Base-by-base conservation (phyloP, 768 basidiomycete species). In the Holtermanniella nyarrowii region DNA sequence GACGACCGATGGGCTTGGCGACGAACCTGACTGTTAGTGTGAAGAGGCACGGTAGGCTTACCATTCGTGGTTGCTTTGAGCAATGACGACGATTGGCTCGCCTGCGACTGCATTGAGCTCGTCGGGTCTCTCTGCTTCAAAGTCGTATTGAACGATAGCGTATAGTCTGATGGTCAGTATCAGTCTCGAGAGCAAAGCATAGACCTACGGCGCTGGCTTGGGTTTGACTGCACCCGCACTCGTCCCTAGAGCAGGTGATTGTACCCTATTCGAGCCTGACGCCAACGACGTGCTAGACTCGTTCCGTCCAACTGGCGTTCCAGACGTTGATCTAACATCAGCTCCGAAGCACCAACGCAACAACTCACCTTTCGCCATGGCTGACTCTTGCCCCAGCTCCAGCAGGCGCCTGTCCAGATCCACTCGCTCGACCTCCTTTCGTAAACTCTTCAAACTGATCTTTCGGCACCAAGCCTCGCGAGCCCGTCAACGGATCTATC, bases 31-130 rank as follows among this genome's bases (percentile, higher is more conserved):
- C 41, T 13, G 5, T 1, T 27, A 41, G 49, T 45, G 42, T 22
- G 52, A 52, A 26, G n/a, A 26, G 37, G 16, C 1, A 14, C 16
- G 21, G 16, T n/a, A 24, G 12, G 55, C 72, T 47, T 27, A 73
- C 95, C 95, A 99, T 71, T 99, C 95, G 58, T 89, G 88, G 67
- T 97, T 99, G n/a, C 91, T 96, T 71, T 97, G 95, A 0, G 95
- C 95, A 51, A 97, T 95, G 54, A 99, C 88, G 16, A 91, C 86
- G 67, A 99, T 87, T 5, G 87, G 79, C 63, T 99, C 95, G 27
- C 91, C 93, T 0, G 83, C 80, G 63, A 85, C 89, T 1, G 93
- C 93, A 55, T 93, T 91, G 43, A 99, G 81, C 66, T 99, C 95
- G 68, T 99, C 95, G 3, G 87, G 80, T 42, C 95, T 80, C 72